Percentiles rank a stretch among this genome's conserved stretches.
phyloP scores from a whole-genome alignment of 495 filamentous ascomycete genomes.

The Cairneyella variabilis region DNA sequence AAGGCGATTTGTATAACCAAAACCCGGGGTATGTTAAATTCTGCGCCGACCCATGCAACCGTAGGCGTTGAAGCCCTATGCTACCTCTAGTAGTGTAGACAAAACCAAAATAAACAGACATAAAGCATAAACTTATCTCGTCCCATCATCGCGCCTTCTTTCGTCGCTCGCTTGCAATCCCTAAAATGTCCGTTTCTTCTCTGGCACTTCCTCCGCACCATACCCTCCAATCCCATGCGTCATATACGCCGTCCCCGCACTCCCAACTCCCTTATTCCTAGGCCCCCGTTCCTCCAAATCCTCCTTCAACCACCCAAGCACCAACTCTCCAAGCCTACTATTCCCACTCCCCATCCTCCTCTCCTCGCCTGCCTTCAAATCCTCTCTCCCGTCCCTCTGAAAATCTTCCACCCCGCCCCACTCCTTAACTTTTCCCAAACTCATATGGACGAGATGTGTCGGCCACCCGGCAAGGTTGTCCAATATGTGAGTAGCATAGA shows the following conservation, averaged over 20 bases:
- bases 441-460: conserved; percentile 93
- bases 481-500: conserved; percentile 96
- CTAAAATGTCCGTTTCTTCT: conserved; percentile 1
- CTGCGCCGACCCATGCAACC: conserved; percentile 15
- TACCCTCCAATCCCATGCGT: conserved; percentile 75
- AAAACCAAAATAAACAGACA: conserved; percentile 6
- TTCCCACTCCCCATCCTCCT: conserved; percentile 47
- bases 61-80: conserved; percentile 19
- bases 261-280: conserved; percentile 52
- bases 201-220: conserved; percentile 62
- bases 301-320: conserved; percentile 79
- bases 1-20: no score
- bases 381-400: conserved; percentile 28
- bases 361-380: conserved; percentile 4
- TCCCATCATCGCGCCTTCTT: no score
- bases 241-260: conserved; percentile 69
- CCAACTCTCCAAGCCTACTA: conserved; percentile 75
- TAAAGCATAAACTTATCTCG: neutral
- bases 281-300: conserved; percentile 81
- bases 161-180: no score
- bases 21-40: conserved; percentile 28
- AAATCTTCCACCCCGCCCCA: conserved; percentile 63
- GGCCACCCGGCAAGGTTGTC: conserved; percentile 93
- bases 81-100: no score
- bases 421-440: conserved; percentile 77